Evolutionary conservation across 352 stramenopile genomes (phyloP), one percentile per base, ranked within the genome.

Genomic region (Phytopythium delawarense): DNA sequence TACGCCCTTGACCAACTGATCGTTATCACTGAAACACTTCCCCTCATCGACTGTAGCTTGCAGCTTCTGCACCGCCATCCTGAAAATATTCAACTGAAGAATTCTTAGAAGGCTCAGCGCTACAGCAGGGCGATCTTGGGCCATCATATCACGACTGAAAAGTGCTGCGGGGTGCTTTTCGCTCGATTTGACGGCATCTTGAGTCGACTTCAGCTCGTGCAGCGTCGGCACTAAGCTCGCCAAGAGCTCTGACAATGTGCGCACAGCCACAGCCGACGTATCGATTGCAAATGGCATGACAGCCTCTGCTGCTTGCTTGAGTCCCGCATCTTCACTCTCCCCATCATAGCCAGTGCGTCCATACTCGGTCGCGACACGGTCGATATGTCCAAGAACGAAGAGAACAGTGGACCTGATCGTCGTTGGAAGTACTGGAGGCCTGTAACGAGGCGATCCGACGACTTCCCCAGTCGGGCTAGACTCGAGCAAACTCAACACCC

Each of bases 381-480:
- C 74, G 1, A 86, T 60, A 59, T 86, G 74, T 0, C 74, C 74
- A n/a, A 73, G 32, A n/a, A 86, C 65, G 28, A 74, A 82, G 25
- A 84, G 62, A n/a, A 69, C 48, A 28, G 61, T 52, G 15, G 23
- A 18, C 21, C 23, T 32, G 16, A 54, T 13, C 8, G 48, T 37
- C 0, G 12, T 37, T 11, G 48, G 48, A 6, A 37, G 3, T 21
- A 16, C 25, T 4, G 18, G 48, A 34, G 23, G 4, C 23, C 16
- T 5, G 48, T 1, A 34, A 32, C 28, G 25, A 13, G 48, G 48
- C 18, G 23, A 21, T 23, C 28, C 21, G 28, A 5, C 7, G 5
- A 8, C 15, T 25, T 49, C 11, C 20, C 4, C 20, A n/a, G 6
- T 15, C 21, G 42, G 11, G 16, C 7, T 25, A 49, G n/a, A 5